Conservation (phyloP, 176 grass and related monocot species). For the Oryza meridionalis region DNA sequence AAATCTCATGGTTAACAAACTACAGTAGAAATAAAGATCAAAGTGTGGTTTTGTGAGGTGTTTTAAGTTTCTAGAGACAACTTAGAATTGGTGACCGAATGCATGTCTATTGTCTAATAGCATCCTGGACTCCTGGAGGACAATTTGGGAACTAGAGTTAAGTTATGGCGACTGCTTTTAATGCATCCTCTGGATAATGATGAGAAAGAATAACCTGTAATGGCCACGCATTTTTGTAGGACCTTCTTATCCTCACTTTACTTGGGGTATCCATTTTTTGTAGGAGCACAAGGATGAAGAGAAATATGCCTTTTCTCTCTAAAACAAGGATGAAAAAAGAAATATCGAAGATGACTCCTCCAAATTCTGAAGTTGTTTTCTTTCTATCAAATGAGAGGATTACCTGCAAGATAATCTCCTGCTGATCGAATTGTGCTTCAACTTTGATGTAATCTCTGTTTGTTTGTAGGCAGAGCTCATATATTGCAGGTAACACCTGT, state of each 20-base stretch:
- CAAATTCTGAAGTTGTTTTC: background rate
- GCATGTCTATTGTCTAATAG: background rate
- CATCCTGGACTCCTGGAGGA: conserved; percentile 6
- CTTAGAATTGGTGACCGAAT: background rate
- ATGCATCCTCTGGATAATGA: background rate
- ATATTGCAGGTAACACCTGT: background rate
- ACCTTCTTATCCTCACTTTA: background rate
- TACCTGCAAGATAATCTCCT: background rate
- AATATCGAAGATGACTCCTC: background rate
- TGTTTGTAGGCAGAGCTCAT: conserved; percentile 11
- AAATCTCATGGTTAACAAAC: background rate
- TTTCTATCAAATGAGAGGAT: background rate
- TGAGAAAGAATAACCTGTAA: background rate
- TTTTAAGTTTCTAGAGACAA: background rate
- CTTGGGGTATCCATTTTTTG: background rate
- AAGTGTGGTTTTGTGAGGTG: conserved; percentile 17
- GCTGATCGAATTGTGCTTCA: background rate
- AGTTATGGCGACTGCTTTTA: background rate
- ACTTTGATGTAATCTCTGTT: background rate
- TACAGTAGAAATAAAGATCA: background rate
- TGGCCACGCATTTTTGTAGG: background rate
- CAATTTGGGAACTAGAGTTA: background rate
- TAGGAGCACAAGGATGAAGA: background rate
- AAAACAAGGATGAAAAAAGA: background rate
- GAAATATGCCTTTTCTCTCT: background rate